Evolutionary conservation across 805 yeast genomes (phyloP), one percentile per base, ranked within the genome.

Genomic region (Lachancea nothofagi): DNA sequence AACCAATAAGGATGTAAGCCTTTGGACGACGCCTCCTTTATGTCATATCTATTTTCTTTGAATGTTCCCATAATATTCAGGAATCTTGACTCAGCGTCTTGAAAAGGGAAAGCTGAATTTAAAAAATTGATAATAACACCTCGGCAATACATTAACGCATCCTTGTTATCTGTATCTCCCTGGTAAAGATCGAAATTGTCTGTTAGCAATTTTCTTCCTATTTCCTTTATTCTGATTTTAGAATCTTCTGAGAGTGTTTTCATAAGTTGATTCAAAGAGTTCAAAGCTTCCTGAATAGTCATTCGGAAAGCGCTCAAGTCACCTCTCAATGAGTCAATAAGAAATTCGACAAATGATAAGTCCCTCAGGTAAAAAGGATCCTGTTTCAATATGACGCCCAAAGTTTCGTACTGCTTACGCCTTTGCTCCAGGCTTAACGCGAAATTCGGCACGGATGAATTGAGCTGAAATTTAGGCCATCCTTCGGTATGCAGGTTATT

Each of bases 1-100:
- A 78, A 83, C 86, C 89, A 82, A 57, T 83, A 75, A 0, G 96
- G 96, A 57, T 87, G 79, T 21, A 90, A 63, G 0, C 97, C 97
- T 46, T 76, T 77, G 4, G 57, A 59, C 0, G 96, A 82, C 56
- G 87, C 96, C 51, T 87, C 95, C 2, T 80, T 66, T 0, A 85
- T 77, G 49, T 86, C 95, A 2, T 84, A 69, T 41, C 80, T 70
- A 48, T 83, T 83, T 2, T 56, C 59, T 9, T 70, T 53, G 15
- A 74, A 63, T 4, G 84, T 59, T 10, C 88, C 96, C 33, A 80
- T 57, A 14, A 88, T 59, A 53, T 87, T 80, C 27, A 86, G 62
- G 33, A 75, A 51, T 43, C 96, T 67, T 0, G 89, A 84, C 25
- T 75, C 74, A 0, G 83, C 55, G 55, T 86, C 88, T 38, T 67